Evolutionary conservation across 805 yeast species (phyloP), one percentile per base, ranked within the genome.

Genomic region (Teunomyces tritomae): DNA sequence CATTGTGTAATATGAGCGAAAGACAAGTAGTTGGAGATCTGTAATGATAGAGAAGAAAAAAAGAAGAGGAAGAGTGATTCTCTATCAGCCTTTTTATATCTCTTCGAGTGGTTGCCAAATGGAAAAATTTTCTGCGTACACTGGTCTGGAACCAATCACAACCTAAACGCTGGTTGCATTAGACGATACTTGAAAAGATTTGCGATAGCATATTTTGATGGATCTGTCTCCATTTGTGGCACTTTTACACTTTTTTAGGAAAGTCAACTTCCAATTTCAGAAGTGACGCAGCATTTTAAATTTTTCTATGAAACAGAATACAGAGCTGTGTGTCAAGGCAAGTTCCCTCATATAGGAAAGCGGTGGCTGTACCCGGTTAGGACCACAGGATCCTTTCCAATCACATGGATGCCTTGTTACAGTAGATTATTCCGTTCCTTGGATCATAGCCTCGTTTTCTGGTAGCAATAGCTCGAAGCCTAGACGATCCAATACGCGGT

Each of bases 1-100:
- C 77, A 73, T 72, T 65, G 28, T 40, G 44, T 46, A 36, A 30
- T 32, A 30, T 32, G 26, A 44, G 45, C 51, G 57, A 49, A 27
- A 44, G 57, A 48, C 49, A 47, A 40, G 47, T 45, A 41, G 44
- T 41, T 41, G 32, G 44, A 27, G 36, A 37, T 37, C 40, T 37
- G 20, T 10, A 6, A n/a, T 37, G 40, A 37, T 37, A 26, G 14
- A 37, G 40, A 37, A 37, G 29, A 37, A 37, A 11, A 26, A 37
- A 26, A 26, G 13, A 11, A 37, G 8, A 8, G 2, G 9, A 11
- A n/a, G n/a, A 2, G 16, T 6, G 16, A 3, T 13, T 16, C 9
- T 26, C 17, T 11, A 6, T 16, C 6, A 26, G 14, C 27, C 27
- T 37, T 20, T 37, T 37, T 37, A 37, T 37, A 37, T 20, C 27